Evolutionary conservation across 495 filamentous ascomycete genomes (phyloP).

Genomic region (Aspergillus nanangensis): DNA sequence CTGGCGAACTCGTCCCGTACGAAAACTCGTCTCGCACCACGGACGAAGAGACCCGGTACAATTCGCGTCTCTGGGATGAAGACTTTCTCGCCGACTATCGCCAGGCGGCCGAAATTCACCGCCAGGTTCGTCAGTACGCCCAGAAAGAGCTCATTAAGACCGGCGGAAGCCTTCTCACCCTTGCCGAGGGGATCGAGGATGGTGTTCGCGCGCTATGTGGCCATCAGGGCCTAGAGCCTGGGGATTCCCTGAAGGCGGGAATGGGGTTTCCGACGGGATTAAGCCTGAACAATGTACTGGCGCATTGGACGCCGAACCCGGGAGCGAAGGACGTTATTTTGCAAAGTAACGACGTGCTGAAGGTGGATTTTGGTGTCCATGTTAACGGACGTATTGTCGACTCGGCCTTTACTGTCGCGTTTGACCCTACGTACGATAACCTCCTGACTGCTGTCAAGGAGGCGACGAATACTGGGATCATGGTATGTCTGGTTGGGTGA

Average conservation of each 20-base stretch:
- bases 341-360: conserved; percentile 57
- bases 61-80: conserved; percentile 48
- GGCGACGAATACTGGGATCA: conserved; percentile 59
- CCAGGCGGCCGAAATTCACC: conserved; percentile 57
- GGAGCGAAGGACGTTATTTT: conserved; percentile 54
- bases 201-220: conserved; percentile 53
- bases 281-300: conserved; percentile 55
- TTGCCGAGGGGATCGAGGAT: conserved; percentile 59
- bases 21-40: conserved; percentile 56
- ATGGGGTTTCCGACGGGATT: conserved; percentile 63
- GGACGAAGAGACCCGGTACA: conserved; percentile 52
- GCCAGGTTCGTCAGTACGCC: conserved; percentile 56
- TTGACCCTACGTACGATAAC: conserved; percentile 58
- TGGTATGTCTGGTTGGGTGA: conserved; percentile 23
- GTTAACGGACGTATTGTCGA: conserved; percentile 64
- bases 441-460: conserved; percentile 57
- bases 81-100: conserved; percentile 56
- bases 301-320: conserved; percentile 61
- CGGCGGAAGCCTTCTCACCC: conserved; percentile 52
- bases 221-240: conserved; percentile 54
- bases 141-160: conserved; percentile 53
- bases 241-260: conserved; percentile 51
- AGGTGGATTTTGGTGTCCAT: conserved; percentile 65
- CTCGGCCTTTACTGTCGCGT: conserved; percentile 59
- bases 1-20: conserved; percentile 44